These are phyloP conservation scores for Echeveria elegans DNA, from an alignment of 164 flowering plant species.

Conservation along the genomic window DNA sequence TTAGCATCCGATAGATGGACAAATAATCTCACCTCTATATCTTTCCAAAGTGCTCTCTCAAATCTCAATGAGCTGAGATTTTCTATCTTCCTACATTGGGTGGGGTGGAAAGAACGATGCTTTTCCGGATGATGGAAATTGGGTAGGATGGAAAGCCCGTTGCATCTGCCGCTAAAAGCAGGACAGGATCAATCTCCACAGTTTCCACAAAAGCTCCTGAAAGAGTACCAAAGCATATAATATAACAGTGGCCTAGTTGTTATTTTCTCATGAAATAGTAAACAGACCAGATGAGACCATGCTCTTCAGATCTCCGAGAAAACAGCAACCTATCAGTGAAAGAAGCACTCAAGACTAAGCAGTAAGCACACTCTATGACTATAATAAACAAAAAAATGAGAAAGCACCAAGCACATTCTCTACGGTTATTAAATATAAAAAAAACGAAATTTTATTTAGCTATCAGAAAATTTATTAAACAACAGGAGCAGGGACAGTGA, in stretches of 20 bases:
- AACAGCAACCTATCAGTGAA: not conserved
- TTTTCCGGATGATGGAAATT: slow-evolving; percentile 37
- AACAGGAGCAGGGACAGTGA: too few species aligned
- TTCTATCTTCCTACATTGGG: too few species aligned
- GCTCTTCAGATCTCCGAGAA: slow-evolving; percentile 89
- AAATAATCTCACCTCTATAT: slow-evolving; percentile 62
- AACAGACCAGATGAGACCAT: slow-evolving; percentile 81
- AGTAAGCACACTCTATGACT: too few species aligned
- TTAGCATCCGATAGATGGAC: slow-evolving; percentile 73
- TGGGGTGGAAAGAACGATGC: too few species aligned
- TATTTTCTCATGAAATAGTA: slow-evolving; percentile 38
- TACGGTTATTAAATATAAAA: too few species aligned
- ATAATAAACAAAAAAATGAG: too few species aligned
- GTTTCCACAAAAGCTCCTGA: slow-evolving; percentile 71
- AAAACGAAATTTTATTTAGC: too few species aligned
- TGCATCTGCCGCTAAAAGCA: slow-evolving; percentile 69
- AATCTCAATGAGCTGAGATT: slow-evolving; percentile 25
- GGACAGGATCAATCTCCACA: slow-evolving; percentile 86
- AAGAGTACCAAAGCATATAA: slow-evolving; percentile 4
- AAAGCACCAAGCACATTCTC: too few species aligned
- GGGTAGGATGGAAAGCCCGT: slow-evolving; percentile 88
- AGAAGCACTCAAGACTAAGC: not conserved
- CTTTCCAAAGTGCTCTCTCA: slow-evolving; percentile 64
- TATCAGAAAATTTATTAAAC: too few species aligned
- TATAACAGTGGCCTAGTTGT: too few species aligned